Percentiles rank a stretch among this genome's conserved stretches.
These are phyloP conservation scores for Microsporum ferrugineum DNA, from an alignment of 2,329 filamentous ascomycete genomes.

Conservation along the genomic window DNA sequence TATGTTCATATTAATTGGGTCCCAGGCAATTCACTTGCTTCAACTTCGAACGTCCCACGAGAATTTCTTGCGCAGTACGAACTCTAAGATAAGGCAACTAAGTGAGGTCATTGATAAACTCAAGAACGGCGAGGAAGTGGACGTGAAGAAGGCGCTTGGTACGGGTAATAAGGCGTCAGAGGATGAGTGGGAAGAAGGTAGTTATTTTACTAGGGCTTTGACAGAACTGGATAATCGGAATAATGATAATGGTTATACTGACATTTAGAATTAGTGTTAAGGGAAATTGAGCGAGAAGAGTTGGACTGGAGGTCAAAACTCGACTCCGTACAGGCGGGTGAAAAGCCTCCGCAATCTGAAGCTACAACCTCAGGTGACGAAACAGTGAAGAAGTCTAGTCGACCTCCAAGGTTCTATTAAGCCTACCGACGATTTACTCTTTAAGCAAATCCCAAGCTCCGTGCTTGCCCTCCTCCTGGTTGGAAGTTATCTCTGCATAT, in stretches of 20 bases:
- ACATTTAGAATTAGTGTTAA: neutral
- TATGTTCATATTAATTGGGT: slow-evolving; percentile 79
- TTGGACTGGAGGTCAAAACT: slow-evolving; percentile 23
- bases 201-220: slow-evolving; percentile 18
- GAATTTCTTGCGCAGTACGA: slow-evolving; percentile 61
- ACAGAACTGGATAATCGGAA: neutral
- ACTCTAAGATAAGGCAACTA: slow-evolving; percentile 65
- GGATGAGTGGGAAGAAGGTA: slow-evolving; percentile 77
- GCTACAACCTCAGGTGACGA: neutral
- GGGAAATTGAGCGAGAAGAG: slow-evolving; percentile 32
- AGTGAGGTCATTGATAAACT: slow-evolving; percentile 48
- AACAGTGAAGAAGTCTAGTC: neutral
- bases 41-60: slow-evolving; percentile 63
- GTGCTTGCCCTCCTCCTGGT: neutral
- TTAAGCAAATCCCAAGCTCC: neutral
- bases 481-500: neutral
- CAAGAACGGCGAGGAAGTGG: slow-evolving; percentile 50
- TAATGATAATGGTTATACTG: neutral
- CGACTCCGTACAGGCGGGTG: neutral
- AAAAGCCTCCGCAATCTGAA: neutral
- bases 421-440: neutral
- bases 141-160: slow-evolving; percentile 72
- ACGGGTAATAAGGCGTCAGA: slow-evolving; percentile 66
- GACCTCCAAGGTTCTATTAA: neutral
- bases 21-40: slow-evolving; percentile 90